These are phyloP conservation scores for Exophiala aquamarina DNA, from an alignment of 2,329 filamentous ascomycete genomes.

Conservation along the genomic window DNA sequence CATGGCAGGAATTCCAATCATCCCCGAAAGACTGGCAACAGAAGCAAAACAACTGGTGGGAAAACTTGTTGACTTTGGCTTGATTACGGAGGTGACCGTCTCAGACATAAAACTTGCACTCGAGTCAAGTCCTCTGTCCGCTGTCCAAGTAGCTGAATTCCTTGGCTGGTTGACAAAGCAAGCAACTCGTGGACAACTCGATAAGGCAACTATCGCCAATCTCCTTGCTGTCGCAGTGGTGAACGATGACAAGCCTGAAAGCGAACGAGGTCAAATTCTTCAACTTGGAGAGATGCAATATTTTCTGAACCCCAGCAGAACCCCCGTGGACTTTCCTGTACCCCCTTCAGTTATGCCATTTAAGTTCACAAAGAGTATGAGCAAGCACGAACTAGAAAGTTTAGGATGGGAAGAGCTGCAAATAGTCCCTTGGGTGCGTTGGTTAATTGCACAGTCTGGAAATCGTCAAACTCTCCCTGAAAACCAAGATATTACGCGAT, in stretches of 20 bases:
- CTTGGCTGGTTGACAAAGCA: constrained; percentile 79
- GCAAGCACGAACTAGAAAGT: constrained; percentile 67
- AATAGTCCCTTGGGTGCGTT: constrained; percentile 80
- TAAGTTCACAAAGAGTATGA: constrained; percentile 72
- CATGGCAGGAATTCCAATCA: constrained; percentile 81
- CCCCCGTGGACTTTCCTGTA: constrained; percentile 77
- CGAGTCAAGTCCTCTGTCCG: constrained; percentile 75
- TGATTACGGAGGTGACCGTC: constrained; percentile 85
- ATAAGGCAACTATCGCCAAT: constrained; percentile 63
- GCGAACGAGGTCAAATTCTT: constrained; percentile 68
- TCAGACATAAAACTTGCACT: constrained; percentile 82
- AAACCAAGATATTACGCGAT: constrained; percentile 69
- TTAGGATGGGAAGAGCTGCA: constrained; percentile 86
- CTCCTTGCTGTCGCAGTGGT: constrained; percentile 70
- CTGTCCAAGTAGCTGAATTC: constrained; percentile 77
- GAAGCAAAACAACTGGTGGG: constrained; percentile 70
- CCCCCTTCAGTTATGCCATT: constrained; percentile 82
- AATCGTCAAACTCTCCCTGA: constrained; percentile 57
- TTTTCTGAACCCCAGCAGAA: constrained; percentile 74
- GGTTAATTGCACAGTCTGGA: constrained; percentile 68
- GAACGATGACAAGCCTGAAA: constrained; percentile 58
- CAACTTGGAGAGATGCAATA: constrained; percentile 72
- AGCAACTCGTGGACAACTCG: constrained; percentile 69
- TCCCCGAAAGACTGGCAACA: constrained; percentile 73
- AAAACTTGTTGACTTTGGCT: constrained; percentile 77